A percentile compares a stretch with the other conserved stretches of the same genome.
Evolutionary conservation across 139 green algal genomes (phyloP).

Genomic region (Tetraselmis striata): DNA sequence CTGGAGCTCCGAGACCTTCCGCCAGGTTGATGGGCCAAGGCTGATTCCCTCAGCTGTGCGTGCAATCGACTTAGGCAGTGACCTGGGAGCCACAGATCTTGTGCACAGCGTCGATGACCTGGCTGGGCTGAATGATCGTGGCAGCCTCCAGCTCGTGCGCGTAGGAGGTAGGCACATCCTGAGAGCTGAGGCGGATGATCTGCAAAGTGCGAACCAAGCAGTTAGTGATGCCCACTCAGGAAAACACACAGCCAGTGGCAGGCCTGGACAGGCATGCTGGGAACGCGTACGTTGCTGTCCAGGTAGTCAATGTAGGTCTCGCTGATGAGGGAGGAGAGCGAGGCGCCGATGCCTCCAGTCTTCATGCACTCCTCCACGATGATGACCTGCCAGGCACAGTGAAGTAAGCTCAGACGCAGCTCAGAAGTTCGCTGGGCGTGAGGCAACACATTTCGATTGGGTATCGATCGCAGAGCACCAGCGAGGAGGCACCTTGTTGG

Average conservation of each 20-base stretch:
- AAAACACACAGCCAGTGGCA: not conserved
- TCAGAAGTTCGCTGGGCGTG: no score
- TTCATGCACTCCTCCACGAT: slow-evolving; percentile 99
- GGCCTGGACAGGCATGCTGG: not conserved
- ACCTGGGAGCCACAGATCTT: slow-evolving; percentile 11
- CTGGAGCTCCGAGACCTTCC: no score
- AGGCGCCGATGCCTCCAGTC: slow-evolving; percentile 88
- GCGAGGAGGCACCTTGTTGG: slow-evolving; percentile 19
- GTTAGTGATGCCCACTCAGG: not conserved
- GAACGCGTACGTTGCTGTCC: slow-evolving; percentile 66
- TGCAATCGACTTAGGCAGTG: not conserved
- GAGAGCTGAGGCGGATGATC: slow-evolving; percentile 69
- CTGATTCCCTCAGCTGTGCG: no score
- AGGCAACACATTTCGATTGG: no score
- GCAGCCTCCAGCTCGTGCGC: slow-evolving; percentile 87
- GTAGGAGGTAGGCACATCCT: slow-evolving; percentile 93
- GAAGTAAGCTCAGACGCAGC: no score
- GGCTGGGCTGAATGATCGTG: slow-evolving; percentile 86
- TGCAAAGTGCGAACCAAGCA: slow-evolving; percentile 32
- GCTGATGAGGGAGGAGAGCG: slow-evolving; percentile 85
- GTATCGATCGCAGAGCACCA: no score
- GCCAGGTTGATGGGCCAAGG: no score
- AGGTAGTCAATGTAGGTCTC: slow-evolving; percentile 91
- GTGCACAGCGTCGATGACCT: slow-evolving; percentile 65
- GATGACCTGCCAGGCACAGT: slow-evolving; percentile 46